These are phyloP conservation scores for Glebionis coronaria DNA, from an alignment of 129 eudicot species.

Conservation along the genomic window DNA sequence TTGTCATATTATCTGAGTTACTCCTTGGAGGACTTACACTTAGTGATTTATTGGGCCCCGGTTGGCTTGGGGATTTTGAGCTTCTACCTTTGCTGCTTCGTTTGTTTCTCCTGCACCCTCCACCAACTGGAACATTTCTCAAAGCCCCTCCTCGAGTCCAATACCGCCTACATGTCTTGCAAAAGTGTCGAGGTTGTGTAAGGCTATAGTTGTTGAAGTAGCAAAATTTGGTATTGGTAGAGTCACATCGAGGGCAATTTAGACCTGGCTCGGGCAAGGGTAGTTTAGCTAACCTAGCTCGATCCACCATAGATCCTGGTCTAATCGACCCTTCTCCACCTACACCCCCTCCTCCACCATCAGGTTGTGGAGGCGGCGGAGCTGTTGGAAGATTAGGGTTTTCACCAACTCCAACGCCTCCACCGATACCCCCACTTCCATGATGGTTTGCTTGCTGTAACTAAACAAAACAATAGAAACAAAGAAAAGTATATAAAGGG, in stretches of 20 bases:
- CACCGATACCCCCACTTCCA: conserved; percentile 25
- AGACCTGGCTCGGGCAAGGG: conserved; percentile 66
- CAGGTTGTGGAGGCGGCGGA: conserved; percentile 23
- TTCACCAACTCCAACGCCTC: conserved; percentile 24
- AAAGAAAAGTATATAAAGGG: conserved; percentile 9
- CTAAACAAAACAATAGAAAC: conserved; percentile 26
- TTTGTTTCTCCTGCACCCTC: conserved; percentile 70
- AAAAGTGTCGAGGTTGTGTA: conserved; percentile 68
- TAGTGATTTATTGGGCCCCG: conserved; percentile 34
- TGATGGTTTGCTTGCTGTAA: conserved; percentile 48
- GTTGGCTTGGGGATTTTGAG: conserved; percentile 41
- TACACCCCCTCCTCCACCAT: conserved; percentile 25
- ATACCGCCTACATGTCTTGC: conserved; percentile 69
- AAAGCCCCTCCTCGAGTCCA: conserved; percentile 78
- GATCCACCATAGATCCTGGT: conserved; percentile 75
- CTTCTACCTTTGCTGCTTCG: conserved; percentile 46
- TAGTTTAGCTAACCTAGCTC: conserved; percentile 59
- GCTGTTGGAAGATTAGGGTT: conserved; percentile 43
- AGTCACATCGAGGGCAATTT: conserved; percentile 66
- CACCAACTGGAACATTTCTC: conserved; percentile 69
- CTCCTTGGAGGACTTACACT: conserved; percentile 54
- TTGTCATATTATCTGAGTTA: conserved; percentile 39
- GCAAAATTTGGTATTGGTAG: conserved; percentile 70
- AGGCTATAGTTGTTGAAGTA: conserved; percentile 79
- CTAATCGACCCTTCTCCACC: conserved; percentile 39